A percentile compares a stretch with the other conserved stretches of the same genome.
Conservation (phyloP, 2,329 filamentous ascomycete genomes). For the Stemphylium beticola region DNA sequence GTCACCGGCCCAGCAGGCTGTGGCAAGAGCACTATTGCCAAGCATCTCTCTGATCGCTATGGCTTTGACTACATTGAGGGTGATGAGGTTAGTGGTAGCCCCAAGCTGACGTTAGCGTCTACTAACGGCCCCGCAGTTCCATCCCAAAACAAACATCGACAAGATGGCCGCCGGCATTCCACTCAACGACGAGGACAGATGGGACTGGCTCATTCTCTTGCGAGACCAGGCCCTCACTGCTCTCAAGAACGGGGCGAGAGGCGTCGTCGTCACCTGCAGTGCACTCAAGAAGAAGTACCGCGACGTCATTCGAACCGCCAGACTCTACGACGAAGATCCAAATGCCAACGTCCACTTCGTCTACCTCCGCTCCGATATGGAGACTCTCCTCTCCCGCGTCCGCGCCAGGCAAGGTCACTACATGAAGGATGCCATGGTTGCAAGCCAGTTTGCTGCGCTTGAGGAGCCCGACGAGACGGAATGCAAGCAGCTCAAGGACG, state of each 20-base stretch:
- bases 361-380: slow-evolving; percentile 81
- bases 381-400: slow-evolving; percentile 77
- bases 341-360: slow-evolving; percentile 77
- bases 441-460: slow-evolving; percentile 87
- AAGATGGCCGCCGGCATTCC: slow-evolving; percentile 89
- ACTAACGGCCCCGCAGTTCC: slow-evolving; percentile 47
- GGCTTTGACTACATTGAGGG: slow-evolving; percentile 58
- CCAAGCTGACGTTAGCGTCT: not conserved
- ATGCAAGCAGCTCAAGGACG: slow-evolving; percentile 54
- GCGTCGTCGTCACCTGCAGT: slow-evolving; percentile 95
- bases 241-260: slow-evolving; percentile 45
- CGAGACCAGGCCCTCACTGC: slow-evolving; percentile 53
- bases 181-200: slow-evolving; percentile 89
- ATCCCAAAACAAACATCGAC: slow-evolving; percentile 62
- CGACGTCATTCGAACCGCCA: slow-evolving; percentile 66
- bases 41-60: slow-evolving; percentile 53
- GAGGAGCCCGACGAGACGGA: slow-evolving; percentile 78
- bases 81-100: slow-evolving; percentile 52
- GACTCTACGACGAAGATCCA: slow-evolving; percentile 54
- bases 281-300: slow-evolving; percentile 97
- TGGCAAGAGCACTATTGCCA: slow-evolving; percentile 60
- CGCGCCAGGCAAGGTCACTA: slow-evolving; percentile 80
- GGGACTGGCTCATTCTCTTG: slow-evolving; percentile 82
- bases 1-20: slow-evolving; percentile 61
- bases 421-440: slow-evolving; percentile 95